phyloP scores from a whole-genome alignment of 768 basidiomycete species.

The Leccinum subgranulosum region DNA sequence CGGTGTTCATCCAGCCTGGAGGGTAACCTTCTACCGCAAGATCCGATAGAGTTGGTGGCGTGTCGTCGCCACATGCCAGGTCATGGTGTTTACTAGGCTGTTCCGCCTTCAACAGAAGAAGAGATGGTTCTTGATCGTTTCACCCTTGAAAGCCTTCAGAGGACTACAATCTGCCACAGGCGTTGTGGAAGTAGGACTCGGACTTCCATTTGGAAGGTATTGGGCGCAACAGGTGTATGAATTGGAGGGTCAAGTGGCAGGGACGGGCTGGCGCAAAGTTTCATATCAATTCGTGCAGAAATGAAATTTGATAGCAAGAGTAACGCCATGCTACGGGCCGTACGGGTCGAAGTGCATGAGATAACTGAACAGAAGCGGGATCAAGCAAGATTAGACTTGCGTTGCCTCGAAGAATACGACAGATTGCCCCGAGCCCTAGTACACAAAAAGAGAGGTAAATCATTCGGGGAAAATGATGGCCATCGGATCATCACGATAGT shows the following conservation, averaged over 20 bases:
- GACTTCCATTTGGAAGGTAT: constrained; percentile 5
- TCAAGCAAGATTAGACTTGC: background rate
- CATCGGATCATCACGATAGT: background rate
- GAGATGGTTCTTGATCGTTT: background rate
- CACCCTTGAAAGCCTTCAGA: background rate
- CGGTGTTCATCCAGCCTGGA: background rate
- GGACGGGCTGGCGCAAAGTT: background rate
- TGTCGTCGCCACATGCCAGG: background rate
- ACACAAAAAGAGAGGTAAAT: background rate
- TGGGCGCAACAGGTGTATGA: background rate
- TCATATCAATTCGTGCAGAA: background rate
- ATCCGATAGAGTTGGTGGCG: background rate
- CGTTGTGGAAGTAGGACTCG: background rate
- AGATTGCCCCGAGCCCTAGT: background rate
- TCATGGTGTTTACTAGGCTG: background rate
- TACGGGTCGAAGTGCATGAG: background rate
- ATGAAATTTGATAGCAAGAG: background rate
- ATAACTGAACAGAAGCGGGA: background rate
- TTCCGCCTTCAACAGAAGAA: background rate
- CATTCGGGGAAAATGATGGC: background rate
- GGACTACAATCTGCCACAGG: background rate
- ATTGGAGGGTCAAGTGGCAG: background rate
- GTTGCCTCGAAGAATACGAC: background rate
- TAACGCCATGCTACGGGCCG: background rate
- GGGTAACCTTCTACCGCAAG: background rate